Evolutionary conservation across 768 basidiomycete genomes (phyloP).

Genomic region (Tulasnella sp.): DNA sequence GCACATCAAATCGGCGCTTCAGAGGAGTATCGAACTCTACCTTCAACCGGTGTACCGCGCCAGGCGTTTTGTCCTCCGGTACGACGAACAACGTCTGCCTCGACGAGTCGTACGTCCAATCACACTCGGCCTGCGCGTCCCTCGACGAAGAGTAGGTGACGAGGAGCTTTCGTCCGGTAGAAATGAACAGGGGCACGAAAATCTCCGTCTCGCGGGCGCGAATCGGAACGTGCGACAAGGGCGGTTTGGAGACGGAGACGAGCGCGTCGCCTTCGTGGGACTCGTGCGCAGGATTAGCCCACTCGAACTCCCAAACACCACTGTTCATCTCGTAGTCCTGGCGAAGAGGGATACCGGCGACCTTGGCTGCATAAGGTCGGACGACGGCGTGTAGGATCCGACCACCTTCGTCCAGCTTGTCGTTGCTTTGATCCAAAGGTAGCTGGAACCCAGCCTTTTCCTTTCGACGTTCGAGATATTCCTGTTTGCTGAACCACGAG

Average conservation of each 20-base stretch:
- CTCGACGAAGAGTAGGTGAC: constrained; percentile 48
- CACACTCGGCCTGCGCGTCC: constrained; percentile 41
- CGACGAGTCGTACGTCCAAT: constrained; percentile 55
- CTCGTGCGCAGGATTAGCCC: constrained; percentile 44
- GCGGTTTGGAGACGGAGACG: constrained; percentile 39
- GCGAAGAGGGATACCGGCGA: constrained; percentile 72
- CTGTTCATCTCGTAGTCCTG: constrained; percentile 77
- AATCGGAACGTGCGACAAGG: constrained; percentile 43
- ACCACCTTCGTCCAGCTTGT: constrained; percentile 77
- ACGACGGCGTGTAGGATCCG: constrained; percentile 75
- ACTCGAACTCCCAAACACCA: constrained; percentile 61
- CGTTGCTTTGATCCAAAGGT: constrained; percentile 50
- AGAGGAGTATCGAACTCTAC: constrained; percentile 58
- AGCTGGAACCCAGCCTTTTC: constrained; percentile 4
- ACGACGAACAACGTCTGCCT: constrained; percentile 75
- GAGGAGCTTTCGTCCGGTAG: constrained; percentile 53
- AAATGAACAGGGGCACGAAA: constrained; percentile 64
- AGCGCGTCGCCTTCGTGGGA: background rate
- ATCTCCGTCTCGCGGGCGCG: constrained; percentile 69
- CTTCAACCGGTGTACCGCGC: constrained; percentile 46
- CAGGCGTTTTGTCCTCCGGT: constrained; percentile 42
- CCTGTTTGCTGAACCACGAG: constrained; percentile 65
- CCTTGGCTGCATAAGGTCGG: constrained; percentile 87
- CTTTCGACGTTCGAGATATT: constrained; percentile 35
- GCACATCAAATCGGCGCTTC: constrained; percentile 25